phyloP scores from a whole-genome alignment of 148 eudicot genomes.

The Heliamphora exappendiculata region DNA sequence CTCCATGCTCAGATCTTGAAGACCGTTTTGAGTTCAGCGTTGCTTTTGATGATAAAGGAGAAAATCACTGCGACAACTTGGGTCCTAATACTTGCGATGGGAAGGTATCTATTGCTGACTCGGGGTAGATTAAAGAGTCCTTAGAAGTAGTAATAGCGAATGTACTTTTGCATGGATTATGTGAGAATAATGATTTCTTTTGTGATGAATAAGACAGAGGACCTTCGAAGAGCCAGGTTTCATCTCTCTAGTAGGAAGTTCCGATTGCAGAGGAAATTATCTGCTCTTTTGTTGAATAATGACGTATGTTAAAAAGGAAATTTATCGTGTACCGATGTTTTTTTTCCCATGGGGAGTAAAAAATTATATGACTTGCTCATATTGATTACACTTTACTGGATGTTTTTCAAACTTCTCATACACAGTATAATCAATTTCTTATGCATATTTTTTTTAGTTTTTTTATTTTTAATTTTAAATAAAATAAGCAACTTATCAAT shows the following conservation, averaged over 20 bases:
- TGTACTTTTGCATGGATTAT: not conserved
- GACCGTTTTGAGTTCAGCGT: conserved; percentile 42
- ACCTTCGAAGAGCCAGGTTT: not conserved
- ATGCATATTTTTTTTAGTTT: too few relatives aligned
- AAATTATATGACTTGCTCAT: too few relatives aligned
- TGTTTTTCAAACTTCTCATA: too few relatives aligned
- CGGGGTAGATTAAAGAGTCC: conserved; percentile 27
- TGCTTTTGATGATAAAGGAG: conserved; percentile 45
- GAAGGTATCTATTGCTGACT: conserved; percentile 20
- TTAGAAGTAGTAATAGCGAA: not conserved
- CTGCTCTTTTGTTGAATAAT: not conserved
- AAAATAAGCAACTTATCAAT: too few relatives aligned
- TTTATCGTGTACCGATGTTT: too few relatives aligned
- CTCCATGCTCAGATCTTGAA: conserved; percentile 42
- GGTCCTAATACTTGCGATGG: conserved; percentile 33
- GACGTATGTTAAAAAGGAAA: too few relatives aligned
- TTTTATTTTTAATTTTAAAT: too few relatives aligned
- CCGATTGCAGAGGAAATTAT: too few relatives aligned
- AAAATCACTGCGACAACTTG: conserved; percentile 33
- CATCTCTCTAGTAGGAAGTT: not conserved
- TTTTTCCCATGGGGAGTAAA: too few relatives aligned
- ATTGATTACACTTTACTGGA: too few relatives aligned
- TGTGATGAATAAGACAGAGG: conserved; percentile 2
- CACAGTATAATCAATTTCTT: too few relatives aligned
- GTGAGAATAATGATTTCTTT: not conserved